Conservation (phyloP, 768 basidiomycete species). For the Neoboletus magnificus region DNA sequence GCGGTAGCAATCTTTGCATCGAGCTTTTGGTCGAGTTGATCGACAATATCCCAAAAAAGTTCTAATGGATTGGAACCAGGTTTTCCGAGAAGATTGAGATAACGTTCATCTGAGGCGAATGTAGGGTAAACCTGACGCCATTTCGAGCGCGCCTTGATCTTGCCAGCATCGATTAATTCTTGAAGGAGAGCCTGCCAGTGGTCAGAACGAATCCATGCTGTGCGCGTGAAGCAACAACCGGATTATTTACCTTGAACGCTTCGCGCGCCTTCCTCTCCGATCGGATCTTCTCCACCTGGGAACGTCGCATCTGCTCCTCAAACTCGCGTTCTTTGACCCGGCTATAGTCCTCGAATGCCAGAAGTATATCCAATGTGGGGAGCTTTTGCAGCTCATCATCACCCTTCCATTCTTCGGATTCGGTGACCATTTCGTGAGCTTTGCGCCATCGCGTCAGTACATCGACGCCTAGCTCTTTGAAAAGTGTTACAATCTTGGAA, state of each 20-base stretch:
- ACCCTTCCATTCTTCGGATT: conserved; percentile 73
- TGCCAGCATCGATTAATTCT: conserved; percentile 60
- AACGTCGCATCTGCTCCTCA: conserved; percentile 78
- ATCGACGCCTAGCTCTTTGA: conserved; percentile 86
- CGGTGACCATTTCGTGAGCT: conserved; percentile 72
- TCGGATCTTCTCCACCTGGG: conserved; percentile 79
- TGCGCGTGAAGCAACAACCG: not conserved
- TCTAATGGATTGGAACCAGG: conserved; percentile 95
- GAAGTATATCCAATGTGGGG: conserved; percentile 87
- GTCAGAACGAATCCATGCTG: not conserved
- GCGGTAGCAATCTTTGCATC: conserved; percentile 74
- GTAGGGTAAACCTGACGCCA: conserved; percentile 88
- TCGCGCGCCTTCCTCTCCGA: conserved; percentile 89
- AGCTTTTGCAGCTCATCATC: conserved; percentile 78
- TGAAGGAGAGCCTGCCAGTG: conserved; percentile 59
- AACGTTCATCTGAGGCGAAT: conserved; percentile 77
- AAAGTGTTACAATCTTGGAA: conserved; percentile 75
- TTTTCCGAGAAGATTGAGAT: conserved; percentile 83
- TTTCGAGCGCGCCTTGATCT: conserved; percentile 77
- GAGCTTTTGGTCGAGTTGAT: conserved; percentile 80
- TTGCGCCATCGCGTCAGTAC: conserved; percentile 92
- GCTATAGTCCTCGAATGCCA: conserved; percentile 93
- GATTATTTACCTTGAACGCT: conserved; percentile 66
- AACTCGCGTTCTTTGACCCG: conserved; percentile 87
- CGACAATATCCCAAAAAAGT: conserved; percentile 93